Conservation (phyloP, 495 filamentous ascomycete genomes). For the Hyphodiscus hymeniophilus region DNA sequence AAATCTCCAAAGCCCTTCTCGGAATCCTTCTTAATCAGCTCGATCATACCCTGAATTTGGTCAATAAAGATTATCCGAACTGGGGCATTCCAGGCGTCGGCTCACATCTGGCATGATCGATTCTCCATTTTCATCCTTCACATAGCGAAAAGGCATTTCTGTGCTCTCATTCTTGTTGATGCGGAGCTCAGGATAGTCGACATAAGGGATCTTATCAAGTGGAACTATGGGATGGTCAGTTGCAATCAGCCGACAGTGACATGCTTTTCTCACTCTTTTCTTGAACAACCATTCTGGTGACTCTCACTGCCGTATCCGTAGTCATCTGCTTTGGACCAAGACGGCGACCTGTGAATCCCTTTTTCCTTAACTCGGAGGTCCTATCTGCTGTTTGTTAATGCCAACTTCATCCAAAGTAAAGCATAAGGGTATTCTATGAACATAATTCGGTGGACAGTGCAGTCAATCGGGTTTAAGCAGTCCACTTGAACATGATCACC, state of each 20-base stretch:
- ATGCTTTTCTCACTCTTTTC: slow-evolving; percentile 54
- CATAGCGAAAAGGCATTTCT: slow-evolving; percentile 96
- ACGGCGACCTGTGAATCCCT: slow-evolving; percentile 82
- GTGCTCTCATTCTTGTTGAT: slow-evolving; percentile 89
- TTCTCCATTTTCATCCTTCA: slow-evolving; percentile 61
- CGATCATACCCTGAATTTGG: slow-evolving; percentile 71
- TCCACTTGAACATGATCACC: neutral
- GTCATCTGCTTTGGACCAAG: slow-evolving; percentile 96
- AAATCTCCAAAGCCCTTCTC: slow-evolving; percentile 87
- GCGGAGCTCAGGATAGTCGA: slow-evolving; percentile 80
- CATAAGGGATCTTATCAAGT: slow-evolving; percentile 66
- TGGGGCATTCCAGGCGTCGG: slow-evolving; percentile 1
- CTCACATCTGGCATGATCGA: slow-evolving; percentile 86
- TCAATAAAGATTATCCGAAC: slow-evolving; percentile 5
- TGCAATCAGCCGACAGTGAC: neutral
- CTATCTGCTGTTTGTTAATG: slow-evolving; percentile 51
- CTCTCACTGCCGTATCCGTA: slow-evolving; percentile 91
- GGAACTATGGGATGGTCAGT: slow-evolving; percentile 43
- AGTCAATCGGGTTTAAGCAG: too few species aligned
- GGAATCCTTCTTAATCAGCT: slow-evolving; percentile 86
- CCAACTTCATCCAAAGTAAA: too few species aligned
- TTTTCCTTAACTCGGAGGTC: slow-evolving; percentile 84
- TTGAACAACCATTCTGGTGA: slow-evolving; percentile 82
- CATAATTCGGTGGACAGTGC: too few species aligned
- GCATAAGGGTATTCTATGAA: too few species aligned